phyloP scores from a whole-genome alignment of 139 green algal genomes.

The Trebouxia sp. region DNA sequence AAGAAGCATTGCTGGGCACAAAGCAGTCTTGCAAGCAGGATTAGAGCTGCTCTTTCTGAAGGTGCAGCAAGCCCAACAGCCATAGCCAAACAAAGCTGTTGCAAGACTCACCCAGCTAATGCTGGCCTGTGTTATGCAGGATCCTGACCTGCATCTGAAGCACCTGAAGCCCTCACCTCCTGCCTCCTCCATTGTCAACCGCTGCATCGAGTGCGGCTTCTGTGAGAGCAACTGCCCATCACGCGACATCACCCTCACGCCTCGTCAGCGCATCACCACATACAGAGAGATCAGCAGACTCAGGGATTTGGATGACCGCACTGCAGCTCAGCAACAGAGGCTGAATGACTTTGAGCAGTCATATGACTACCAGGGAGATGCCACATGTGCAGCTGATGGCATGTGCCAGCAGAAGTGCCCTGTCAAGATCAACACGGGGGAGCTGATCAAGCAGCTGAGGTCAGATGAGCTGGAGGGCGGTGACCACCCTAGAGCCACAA shows the following conservation, averaged over 20 bases:
- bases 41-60: no score
- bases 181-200: conserved; percentile 78
- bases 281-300: conserved; percentile 91
- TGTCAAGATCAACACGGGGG: conserved; percentile 98
- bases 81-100: no score
- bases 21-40: no score
- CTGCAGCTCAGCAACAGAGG: conserved; percentile 59
- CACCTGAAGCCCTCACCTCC: conserved; percentile 87
- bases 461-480: conserved; percentile 56
- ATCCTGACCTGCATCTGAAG: conserved; percentile 87
- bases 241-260: conserved; percentile 90
- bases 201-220: conserved; percentile 99
- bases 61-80: no score
- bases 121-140: conserved; percentile 31
- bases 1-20: no score
- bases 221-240: conserved; percentile 97
- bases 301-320: conserved; percentile 42
- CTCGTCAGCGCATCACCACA: conserved; percentile 91
- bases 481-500: conserved; percentile 19
- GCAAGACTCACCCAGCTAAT: background rate
- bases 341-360: conserved; percentile 68
- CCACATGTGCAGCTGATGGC: conserved; percentile 94
- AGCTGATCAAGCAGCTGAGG: conserved; percentile 87
- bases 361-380: conserved; percentile 82
- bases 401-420: conserved; percentile 99